A percentile compares a stretch with the other conserved stretches of the same genome.
Evolutionary conservation across 2,329 filamentous ascomycete species (phyloP).

Genomic region (Colletotrichum paranaense): DNA sequence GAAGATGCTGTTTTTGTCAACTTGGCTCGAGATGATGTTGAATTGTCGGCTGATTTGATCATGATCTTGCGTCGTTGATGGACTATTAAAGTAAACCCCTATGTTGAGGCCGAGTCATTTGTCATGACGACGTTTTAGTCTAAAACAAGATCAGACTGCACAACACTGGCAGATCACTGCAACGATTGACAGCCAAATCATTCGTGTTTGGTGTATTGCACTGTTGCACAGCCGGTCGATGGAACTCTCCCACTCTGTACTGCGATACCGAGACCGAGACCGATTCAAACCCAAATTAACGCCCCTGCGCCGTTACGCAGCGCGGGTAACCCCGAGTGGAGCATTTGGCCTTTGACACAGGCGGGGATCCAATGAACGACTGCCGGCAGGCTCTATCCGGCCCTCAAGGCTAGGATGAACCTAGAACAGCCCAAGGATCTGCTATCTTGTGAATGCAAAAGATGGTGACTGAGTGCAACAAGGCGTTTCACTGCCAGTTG

Average conservation of each 20-base stretch:
- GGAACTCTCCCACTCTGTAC: neutral
- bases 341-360: neutral
- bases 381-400: neutral
- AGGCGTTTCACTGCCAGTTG: neutral
- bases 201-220: constrained; percentile 5
- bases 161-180: neutral
- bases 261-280: constrained; percentile 29
- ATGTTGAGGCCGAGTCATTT: constrained; percentile 16
- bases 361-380: neutral
- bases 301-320: constrained; percentile 6
- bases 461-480: neutral
- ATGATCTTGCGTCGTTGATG: neutral
- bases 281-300: neutral
- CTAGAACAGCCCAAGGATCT: neutral
- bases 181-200: neutral
- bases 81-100: constrained; percentile 11
- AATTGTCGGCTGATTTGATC: neutral
- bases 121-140: constrained; percentile 9
- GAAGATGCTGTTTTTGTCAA: neutral
- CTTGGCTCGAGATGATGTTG: neutral
- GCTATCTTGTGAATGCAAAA: neutral
- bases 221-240: constrained; percentile 11
- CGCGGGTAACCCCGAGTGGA: constrained; percentile 23
- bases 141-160: constrained; percentile 16
- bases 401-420: neutral